Evolutionary conservation across 139 green algal species (phyloP), one percentile per base, ranked within the genome.

Genomic region (Closterium sp.): DNA sequence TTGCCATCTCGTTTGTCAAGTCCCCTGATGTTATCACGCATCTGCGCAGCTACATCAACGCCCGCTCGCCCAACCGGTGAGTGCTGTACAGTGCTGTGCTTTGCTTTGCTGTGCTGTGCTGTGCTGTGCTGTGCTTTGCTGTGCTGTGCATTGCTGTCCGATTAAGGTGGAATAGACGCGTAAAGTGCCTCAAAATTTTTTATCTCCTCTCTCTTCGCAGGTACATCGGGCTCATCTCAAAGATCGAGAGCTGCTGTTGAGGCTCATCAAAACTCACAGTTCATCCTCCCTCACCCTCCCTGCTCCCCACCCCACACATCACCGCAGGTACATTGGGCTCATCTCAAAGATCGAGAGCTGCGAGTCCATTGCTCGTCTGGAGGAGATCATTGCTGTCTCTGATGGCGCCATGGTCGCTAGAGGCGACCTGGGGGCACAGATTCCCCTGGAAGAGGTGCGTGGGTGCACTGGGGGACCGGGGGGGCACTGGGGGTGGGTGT

Each of bases 351-450:
- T 99, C 88, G 98, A 99, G 96, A 99, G 99, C 95, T 97, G 98
- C 94, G 98, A 99, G 96, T 98, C 97, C 89, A 96, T 99, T 86
- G 95, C 96, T 87, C 98, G 99, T 97, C 98, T 99, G 94, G 97
- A 99, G 89, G 95, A 97, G 4, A 99, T 99, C 94, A 94, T 99
- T 91, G 93, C 95, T 2, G 97, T 97, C 91, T 97, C 96, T 4
- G 98, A 98, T 92, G 97, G 94, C 86, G 96, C 98, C 92, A 98
- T 98, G 97, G 97, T 98, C 70, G 98, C 98, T 0, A 96, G 98
- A 34, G 98, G 98, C 30, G 98, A 99, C 95, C 95, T 99, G 94
- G 98, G 98, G 90, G 99, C 99, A 97, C 98, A 99, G 95, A 99
- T 99, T 94, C 97, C 97, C 62, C 98, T 98, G 2, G 98, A 99